Evolutionary conservation across 441 rosid species (phyloP), one percentile per base, ranked within the genome.

Genomic region (Dalechampia spathulata): DNA sequence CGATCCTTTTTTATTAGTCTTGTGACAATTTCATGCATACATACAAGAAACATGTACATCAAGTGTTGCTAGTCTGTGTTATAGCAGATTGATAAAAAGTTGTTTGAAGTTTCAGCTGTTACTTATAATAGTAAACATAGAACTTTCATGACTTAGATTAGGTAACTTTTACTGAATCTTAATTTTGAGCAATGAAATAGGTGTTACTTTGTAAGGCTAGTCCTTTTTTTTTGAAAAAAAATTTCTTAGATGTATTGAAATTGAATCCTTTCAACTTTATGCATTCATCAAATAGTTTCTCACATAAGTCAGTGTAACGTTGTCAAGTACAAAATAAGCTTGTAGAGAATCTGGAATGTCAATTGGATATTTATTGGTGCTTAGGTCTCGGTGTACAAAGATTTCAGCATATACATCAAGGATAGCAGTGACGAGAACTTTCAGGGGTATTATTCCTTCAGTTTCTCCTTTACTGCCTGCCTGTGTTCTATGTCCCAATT

Each of bases 331-430:
- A n/a, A 19, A 47, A 10, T 22, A 19, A 23, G 49, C 36, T 34
- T 54, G 9, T 44, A 53, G n/a, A 19, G 23, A 22, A 34, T 58
- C 23, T 57, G 16, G 16, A 47, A 45, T 19, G 27, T 46, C 44
- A 15, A 3, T 34, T 30, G 23, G 13, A n/a, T 16, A 51, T 12
- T 21, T 19, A 37, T 34, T 34, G 12, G 5, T 21, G 27, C 25
- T 36, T 25, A 21, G 26, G 6, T 21, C 43, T 13, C 44, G 14
- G 14, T 37, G 19, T 52, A 14, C 15, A 15, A 14, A 7, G 57
- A 25, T 21, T 51, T 34, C 25, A 21, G 41, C 14, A 19, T 34
- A 5, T 9, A 20, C 42, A 5, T 20, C 15, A 21, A 36, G 56
- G 56, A 36, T 52, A 3, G 13, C 7, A 23, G 13, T 6, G 0